A percentile compares a stretch with the other conserved stretches of the same genome.
Evolutionary conservation across 177 flowering plant genomes (phyloP).

Genomic region (Vitis hybrid): DNA sequence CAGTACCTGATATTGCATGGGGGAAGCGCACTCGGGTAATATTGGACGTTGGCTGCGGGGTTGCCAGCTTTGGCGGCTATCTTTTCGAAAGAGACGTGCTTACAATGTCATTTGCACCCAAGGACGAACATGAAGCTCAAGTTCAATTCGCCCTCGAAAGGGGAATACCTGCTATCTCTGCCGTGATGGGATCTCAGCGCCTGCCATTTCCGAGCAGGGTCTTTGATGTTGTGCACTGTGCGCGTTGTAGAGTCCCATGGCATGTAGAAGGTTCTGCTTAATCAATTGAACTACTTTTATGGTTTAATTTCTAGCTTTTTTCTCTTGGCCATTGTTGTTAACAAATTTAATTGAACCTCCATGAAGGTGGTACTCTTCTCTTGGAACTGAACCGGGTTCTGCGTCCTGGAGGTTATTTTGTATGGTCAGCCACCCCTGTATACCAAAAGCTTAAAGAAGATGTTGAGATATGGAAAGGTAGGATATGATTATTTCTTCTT

Average conservation of each 20-base stretch:
- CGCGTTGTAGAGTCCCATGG: constrained; percentile 94
- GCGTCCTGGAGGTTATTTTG: constrained; percentile 90
- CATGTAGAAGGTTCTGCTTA: constrained; percentile 56
- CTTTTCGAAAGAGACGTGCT: constrained; percentile 85
- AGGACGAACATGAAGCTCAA: constrained; percentile 94
- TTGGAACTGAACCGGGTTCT: constrained; percentile 87
- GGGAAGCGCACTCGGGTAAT: constrained; percentile 76
- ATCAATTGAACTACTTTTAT: neutral
- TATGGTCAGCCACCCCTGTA: constrained; percentile 98
- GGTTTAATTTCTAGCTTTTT: neutral
- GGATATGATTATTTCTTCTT: neutral
- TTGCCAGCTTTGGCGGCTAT: constrained; percentile 93
- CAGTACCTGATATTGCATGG: constrained; percentile 71
- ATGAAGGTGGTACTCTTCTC: constrained; percentile 77
- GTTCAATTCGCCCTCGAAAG: constrained; percentile 92
- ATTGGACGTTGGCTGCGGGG: constrained; percentile 94
- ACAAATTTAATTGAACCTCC: neutral
- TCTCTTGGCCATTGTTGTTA: neutral
- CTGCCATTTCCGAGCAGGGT: constrained; percentile 85
- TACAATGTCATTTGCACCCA: constrained; percentile 88
- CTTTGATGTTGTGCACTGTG: constrained; percentile 85
- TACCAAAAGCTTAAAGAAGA: constrained; percentile 87
- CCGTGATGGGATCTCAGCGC: constrained; percentile 87
- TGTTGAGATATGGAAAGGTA: constrained; percentile 89
- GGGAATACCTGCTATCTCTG: constrained; percentile 91